Percentiles rank a stretch among this genome's conserved stretches.
Evolutionary conservation across 129 eudicot species (phyloP).

Genomic region (Artemisia argyi): DNA sequence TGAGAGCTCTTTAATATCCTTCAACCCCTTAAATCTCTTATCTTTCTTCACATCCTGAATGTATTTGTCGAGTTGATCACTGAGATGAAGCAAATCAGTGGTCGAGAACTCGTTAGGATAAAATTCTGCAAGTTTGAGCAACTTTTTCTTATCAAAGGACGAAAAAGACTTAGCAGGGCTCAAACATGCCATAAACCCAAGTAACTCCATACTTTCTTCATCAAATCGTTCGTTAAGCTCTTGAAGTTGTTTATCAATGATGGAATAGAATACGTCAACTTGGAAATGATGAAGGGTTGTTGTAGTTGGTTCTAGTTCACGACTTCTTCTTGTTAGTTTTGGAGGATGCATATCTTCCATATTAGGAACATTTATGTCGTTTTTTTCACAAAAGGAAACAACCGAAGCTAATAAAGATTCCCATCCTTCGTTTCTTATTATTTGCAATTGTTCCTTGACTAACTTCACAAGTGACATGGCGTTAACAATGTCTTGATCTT

Average conservation of each 20-base stretch:
- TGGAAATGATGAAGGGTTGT: slow-evolving; percentile 11
- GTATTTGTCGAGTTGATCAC: slow-evolving; percentile 7
- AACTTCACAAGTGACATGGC: slow-evolving; percentile 20
- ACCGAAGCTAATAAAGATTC: neutral
- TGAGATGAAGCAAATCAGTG: neutral
- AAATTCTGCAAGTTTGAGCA: slow-evolving; percentile 6
- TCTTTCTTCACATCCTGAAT: slow-evolving; percentile 3
- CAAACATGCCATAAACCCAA: neutral
- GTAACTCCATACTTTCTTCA: neutral
- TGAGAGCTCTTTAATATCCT: slow-evolving; percentile 18
- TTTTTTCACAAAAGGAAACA: neutral
- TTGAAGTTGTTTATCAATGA: neutral
- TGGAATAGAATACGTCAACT: slow-evolving; percentile 5
- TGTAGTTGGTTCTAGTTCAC: neutral
- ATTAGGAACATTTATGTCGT: neutral
- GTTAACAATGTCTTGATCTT: slow-evolving; percentile 6
- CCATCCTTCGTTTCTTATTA: slow-evolving; percentile 6
- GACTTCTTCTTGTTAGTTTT: slow-evolving; percentile 22
- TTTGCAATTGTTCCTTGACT: slow-evolving; percentile 8
- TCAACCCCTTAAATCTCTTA: slow-evolving; percentile 8
- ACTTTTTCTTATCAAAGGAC: slow-evolving; percentile 12
- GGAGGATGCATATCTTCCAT: neutral
- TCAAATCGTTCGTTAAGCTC: slow-evolving; percentile 6
- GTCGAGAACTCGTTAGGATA: slow-evolving; percentile 17
- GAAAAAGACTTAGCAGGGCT: neutral